These are phyloP conservation scores for Saturnispora zaruensis DNA, from an alignment of 805 yeast genomes.

Conservation along the genomic window DNA sequence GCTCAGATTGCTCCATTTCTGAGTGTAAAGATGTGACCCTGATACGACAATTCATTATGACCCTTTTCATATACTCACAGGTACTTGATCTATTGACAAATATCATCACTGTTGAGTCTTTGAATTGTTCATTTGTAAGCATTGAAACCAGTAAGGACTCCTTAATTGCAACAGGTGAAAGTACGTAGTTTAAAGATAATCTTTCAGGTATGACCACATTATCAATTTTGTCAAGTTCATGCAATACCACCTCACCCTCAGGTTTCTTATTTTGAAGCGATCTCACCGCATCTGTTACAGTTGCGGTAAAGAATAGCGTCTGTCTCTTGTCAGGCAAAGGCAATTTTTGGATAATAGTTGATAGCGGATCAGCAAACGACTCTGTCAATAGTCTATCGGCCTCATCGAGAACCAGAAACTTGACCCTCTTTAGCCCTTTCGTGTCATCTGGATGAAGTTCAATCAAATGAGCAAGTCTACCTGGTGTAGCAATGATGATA, in stretches of 20 bases:
- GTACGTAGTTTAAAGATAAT: constrained; percentile 53
- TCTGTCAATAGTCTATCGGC: constrained; percentile 86
- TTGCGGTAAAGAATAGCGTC: constrained; percentile 88
- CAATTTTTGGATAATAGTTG: constrained; percentile 58
- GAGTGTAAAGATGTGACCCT: constrained; percentile 89
- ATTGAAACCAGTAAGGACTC: constrained; percentile 77
- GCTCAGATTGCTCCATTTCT: constrained; percentile 86
- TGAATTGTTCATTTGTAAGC: constrained; percentile 52
- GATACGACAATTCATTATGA: constrained; percentile 62
- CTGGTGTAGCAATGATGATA: constrained; percentile 95
- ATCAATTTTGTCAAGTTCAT: constrained; percentile 67
- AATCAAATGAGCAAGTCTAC: constrained; percentile 83
- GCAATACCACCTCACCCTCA: constrained; percentile 53
- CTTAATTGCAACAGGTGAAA: constrained; percentile 81
- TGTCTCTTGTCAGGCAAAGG: constrained; percentile 73
- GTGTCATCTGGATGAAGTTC: constrained; percentile 85
- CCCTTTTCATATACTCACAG: constrained; percentile 79
- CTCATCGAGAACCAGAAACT: constrained; percentile 84
- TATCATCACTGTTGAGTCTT: constrained; percentile 65
- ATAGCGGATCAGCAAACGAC: constrained; percentile 74
- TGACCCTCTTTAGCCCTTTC: constrained; percentile 66
- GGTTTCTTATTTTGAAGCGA: constrained; percentile 50
- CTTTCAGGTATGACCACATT: constrained; percentile 75
- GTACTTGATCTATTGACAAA: constrained; percentile 88
- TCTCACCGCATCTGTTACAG: constrained; percentile 88